phyloP scores from a whole-genome alignment of 108 stramenopile genomes.

The Skeletonema marinoi region DNA sequence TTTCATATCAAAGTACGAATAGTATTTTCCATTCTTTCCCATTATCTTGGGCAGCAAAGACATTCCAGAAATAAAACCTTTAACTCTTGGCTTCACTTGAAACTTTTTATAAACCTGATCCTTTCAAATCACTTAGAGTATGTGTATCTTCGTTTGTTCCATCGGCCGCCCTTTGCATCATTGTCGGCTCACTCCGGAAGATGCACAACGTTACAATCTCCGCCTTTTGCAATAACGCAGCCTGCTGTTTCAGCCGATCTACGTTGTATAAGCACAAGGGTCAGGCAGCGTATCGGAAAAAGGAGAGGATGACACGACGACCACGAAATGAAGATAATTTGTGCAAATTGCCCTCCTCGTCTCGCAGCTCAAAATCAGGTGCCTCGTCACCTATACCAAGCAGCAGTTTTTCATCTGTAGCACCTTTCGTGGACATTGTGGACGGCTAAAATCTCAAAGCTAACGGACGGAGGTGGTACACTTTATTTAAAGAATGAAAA shows the following conservation, averaged over 20 bases:
- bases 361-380: constrained; percentile 10
- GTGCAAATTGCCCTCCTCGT: background rate
- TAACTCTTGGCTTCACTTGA: background rate
- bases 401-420: no score
- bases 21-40: background rate
- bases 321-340: constrained; percentile 10
- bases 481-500: no score
- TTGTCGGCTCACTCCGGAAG: background rate
- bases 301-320: constrained; percentile 10
- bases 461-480: no score
- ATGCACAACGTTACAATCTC: background rate
- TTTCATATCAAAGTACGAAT: background rate
- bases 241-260: constrained; percentile 9
- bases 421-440: no score
- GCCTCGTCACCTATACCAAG: constrained; percentile 1
- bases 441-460: no score
- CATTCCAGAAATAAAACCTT: background rate
- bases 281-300: constrained; percentile 7
- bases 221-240: constrained; percentile 6
- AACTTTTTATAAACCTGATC: constrained; percentile 6
- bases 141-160: background rate
- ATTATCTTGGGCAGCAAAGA: background rate
- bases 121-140: constrained; percentile 5
- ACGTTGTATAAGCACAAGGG: constrained; percentile 7
- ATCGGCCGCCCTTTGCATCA: background rate